Conservation (phyloP, 139 green algal genomes). For the Pseudopediastrum boryanum region DNA sequence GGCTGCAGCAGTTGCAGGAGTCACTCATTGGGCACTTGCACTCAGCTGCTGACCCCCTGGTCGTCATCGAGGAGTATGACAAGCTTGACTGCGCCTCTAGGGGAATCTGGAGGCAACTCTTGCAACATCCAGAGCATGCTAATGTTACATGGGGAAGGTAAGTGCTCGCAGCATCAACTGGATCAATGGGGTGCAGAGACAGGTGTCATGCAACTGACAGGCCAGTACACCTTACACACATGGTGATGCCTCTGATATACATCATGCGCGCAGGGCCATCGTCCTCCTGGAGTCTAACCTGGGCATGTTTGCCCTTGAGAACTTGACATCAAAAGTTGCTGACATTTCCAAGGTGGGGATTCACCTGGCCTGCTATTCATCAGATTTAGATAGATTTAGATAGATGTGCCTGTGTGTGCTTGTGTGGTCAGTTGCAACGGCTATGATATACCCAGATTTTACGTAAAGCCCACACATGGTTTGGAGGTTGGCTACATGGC, state of each 20-base stretch:
- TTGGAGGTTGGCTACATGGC: no score
- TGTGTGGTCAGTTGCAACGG: no score
- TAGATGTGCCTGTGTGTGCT: no score
- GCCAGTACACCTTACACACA: no score
- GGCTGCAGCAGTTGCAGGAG: slow-evolving; percentile 57
- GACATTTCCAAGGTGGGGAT: slow-evolving; percentile 49
- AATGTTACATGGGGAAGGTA: slow-evolving; percentile 66
- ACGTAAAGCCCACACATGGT: no score
- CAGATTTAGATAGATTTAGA: no score
- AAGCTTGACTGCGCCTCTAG: slow-evolving; percentile 87
- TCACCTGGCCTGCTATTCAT: no score
- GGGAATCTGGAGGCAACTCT: slow-evolving; percentile 77
- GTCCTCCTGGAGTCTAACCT: slow-evolving; percentile 91
- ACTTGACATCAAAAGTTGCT: slow-evolving; percentile 54
- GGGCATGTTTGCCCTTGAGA: slow-evolving; percentile 78
- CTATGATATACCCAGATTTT: no score
- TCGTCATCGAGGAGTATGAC: slow-evolving; percentile 97
- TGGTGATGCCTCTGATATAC: no score
- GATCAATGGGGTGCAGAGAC: neutral
- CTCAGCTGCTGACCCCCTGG: slow-evolving; percentile 63
- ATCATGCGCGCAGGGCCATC: slow-evolving; percentile 80
- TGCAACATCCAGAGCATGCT: slow-evolving; percentile 62
- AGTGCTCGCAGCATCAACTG: neutral
- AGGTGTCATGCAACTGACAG: slow-evolving; percentile 1
- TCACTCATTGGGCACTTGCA: slow-evolving; percentile 60